Evolutionary conservation across 257 asterid genomes (phyloP), one percentile per base, ranked within the genome.

Genomic region (Ballota nigra): DNA sequence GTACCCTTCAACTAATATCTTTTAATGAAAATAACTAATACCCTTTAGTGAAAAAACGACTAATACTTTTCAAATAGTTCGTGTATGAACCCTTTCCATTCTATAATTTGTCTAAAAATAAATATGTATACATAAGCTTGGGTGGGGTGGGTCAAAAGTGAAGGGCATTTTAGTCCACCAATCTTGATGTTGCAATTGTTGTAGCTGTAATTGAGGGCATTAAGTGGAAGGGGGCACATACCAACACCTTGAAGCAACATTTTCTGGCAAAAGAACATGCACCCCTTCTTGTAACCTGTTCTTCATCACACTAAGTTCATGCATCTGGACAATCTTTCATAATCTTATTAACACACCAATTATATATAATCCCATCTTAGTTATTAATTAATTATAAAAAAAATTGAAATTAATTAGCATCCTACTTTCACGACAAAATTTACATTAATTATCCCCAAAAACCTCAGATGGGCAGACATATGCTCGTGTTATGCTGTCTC

Each of bases 261-360:
- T 75, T 80, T 79, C 77, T 75, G 84, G 78, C 87, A 83, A 43
- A 70, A 75, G 88, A 83, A 84, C 84, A 79, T 87, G 92, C 84
- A 72, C 2, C 45, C 77, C 83, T 82, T 82, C 84, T 81, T 73
- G 77, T 77, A 77, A 74, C 70, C 71, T 51, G 76, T 75, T 66
- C 69, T 78, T 40, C 69, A 63, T 68, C 75, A 62, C 47, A 74
- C 62, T 71, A 71, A 18, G 75, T 85, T 51, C 87, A 87, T 82
- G 87, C 90, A 85, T 74, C 84, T 67, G 10, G 40, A 59, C 84
- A 72, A 64, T 60, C 70, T 75, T 60, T 22, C 67, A 64, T 45
- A 49, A 58, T 43, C 76, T 69, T 68, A 77, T n/a, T 29, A 58
- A 19, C 52, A 18, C 51, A 23, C 60, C 6, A 64, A 56, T 15